These are phyloP conservation scores for Skeletonema tropicum DNA, from an alignment of 108 stramenopile genomes.

Conservation along the genomic window DNA sequence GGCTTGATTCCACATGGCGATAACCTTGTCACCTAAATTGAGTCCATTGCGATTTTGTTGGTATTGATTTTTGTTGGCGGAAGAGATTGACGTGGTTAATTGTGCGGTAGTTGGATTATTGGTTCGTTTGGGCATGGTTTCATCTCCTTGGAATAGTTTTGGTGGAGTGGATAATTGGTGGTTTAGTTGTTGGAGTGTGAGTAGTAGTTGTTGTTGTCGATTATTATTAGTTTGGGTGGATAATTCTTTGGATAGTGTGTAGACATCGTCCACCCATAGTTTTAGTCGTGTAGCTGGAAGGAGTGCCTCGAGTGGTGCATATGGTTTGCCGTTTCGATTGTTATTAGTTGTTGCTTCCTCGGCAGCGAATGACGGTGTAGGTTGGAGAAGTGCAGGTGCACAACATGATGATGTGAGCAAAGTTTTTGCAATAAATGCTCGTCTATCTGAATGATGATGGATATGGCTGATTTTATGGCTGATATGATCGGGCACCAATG, in stretches of 20 bases:
- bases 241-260: slow-evolving; percentile 6
- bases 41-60: slow-evolving; percentile 19
- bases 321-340: slow-evolving; percentile 7
- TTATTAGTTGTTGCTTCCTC: neutral
- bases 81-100: slow-evolving; percentile 23
- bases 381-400: neutral
- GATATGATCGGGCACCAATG: neutral
- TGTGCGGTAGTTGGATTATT: slow-evolving; percentile 14
- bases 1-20: slow-evolving; percentile 47
- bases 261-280: slow-evolving; percentile 7
- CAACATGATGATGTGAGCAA: neutral
- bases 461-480: too few species aligned
- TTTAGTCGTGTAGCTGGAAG: slow-evolving; percentile 21
- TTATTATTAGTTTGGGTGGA: neutral
- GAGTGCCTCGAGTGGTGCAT: slow-evolving; percentile 15
- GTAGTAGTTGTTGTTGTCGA: neutral
- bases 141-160: slow-evolving; percentile 27
- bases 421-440: neutral
- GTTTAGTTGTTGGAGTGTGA: slow-evolving; percentile 11
- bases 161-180: slow-evolving; percentile 20
- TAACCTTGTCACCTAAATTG: slow-evolving; percentile 5
- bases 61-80: slow-evolving; percentile 39
- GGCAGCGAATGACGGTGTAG: neutral
- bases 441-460: neutral
- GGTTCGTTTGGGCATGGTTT: neutral